phyloP scores from a whole-genome alignment of 768 basidiomycete genomes.

The Scleroderma bovista region DNA sequence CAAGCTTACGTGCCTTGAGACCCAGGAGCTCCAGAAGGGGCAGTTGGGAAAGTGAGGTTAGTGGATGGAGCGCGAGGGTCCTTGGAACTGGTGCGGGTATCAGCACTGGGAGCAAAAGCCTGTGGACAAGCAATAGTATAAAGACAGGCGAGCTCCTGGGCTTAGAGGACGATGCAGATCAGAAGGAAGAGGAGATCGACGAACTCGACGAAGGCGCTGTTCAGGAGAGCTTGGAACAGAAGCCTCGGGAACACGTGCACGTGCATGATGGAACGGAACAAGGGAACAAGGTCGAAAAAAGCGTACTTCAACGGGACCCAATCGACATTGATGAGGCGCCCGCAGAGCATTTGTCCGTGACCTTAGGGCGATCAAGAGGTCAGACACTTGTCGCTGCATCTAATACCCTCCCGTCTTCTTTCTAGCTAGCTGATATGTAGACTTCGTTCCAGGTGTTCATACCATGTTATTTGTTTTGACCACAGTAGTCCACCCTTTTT shows the following conservation, averaged over 20 bases:
- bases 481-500: too few relatives aligned
- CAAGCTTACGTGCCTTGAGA: constrained; percentile 84
- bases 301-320: constrained; percentile 4
- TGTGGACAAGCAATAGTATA: constrained; percentile 57
- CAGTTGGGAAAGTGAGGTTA: constrained; percentile 89
- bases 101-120: constrained; percentile 47
- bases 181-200: constrained; percentile 19
- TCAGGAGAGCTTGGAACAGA: constrained; percentile 5
- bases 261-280: constrained; percentile 1
- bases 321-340: constrained; percentile 3
- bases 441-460: neutral
- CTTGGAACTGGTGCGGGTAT: constrained; percentile 42
- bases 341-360: constrained; percentile 15
- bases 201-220: constrained; percentile 12
- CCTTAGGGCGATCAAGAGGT: constrained; percentile 25
- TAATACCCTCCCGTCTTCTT: neutral
- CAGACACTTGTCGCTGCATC: constrained; percentile 10
- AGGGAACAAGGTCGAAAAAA: constrained; percentile 1
- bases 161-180: constrained; percentile 36
- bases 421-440: neutral
- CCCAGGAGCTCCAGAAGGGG: constrained; percentile 81
- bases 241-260: constrained; percentile 4
- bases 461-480: too few relatives aligned
- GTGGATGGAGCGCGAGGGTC: constrained; percentile 79
- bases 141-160: constrained; percentile 51